A percentile compares a stretch with the other conserved stretches of the same genome.
These are phyloP conservation scores for Picochlorum sp. DNA, from an alignment of 139 green algal genomes.

Conservation along the genomic window DNA sequence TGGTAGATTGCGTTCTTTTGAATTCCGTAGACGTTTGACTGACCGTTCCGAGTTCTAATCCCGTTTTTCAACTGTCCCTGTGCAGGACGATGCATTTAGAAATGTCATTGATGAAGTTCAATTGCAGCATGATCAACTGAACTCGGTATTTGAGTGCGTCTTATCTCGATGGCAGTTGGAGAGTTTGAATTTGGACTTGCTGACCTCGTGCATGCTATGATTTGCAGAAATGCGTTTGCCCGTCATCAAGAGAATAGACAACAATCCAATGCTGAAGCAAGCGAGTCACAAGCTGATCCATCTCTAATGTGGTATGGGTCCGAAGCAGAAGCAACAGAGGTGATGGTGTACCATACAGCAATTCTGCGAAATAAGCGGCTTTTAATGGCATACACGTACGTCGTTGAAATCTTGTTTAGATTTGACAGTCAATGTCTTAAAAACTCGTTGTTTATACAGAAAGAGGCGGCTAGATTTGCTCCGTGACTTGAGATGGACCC, in stretches of 20 bases:
- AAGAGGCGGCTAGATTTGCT: conserved; percentile 38
- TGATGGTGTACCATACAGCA: conserved; percentile 43
- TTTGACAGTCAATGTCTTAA: conserved; percentile 3
- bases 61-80: neutral
- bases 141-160: conserved; percentile 33
- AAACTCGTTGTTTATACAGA: conserved; percentile 15
- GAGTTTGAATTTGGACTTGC: neutral
- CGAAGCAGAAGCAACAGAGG: conserved; percentile 34
- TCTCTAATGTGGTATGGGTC: conserved; percentile 18
- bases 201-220: neutral
- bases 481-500: conserved; percentile 39
- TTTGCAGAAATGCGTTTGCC: neutral
- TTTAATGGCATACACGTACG: conserved; percentile 42
- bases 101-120: conserved; percentile 37
- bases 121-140: conserved; percentile 27
- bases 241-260: neutral
- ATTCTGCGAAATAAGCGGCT: conserved; percentile 54
- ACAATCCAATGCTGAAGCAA: neutral
- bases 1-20: neutral
- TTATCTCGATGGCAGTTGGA: neutral
- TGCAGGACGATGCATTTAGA: conserved; percentile 37
- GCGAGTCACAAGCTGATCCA: conserved; percentile 4
- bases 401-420: neutral
- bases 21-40: neutral
- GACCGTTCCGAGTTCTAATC: no score